Evolutionary conservation across 805 yeast species (phyloP).

Genomic region (Saccharomyces jurei): DNA sequence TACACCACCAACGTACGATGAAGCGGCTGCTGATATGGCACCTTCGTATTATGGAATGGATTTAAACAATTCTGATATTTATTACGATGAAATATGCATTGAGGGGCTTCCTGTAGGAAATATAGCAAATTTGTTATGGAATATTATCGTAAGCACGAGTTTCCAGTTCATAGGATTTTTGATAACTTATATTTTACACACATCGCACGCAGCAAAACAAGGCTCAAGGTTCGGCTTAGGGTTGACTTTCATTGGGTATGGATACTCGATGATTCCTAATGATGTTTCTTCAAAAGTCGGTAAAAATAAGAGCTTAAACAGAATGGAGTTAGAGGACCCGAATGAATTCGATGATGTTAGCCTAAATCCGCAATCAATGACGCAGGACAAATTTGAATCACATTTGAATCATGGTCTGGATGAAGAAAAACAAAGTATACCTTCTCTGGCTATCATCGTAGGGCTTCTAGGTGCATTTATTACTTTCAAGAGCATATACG

Average conservation of each 20-base stretch:
- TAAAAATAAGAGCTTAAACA: slow-evolving; percentile 25
- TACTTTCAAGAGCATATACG: slow-evolving; percentile 56
- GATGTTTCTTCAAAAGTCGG: slow-evolving; percentile 29
- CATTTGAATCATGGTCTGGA: slow-evolving; percentile 25
- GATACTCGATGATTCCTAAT: slow-evolving; percentile 47
- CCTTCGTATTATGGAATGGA: slow-evolving; percentile 96
- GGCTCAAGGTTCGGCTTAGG: slow-evolving; percentile 94
- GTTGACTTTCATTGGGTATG: slow-evolving; percentile 67
- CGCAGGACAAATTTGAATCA: slow-evolving; percentile 26
- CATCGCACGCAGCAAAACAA: slow-evolving; percentile 94
- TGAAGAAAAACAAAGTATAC: slow-evolving; percentile 32
- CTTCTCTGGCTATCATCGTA: slow-evolving; percentile 52
- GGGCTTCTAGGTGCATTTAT: slow-evolving; percentile 64
- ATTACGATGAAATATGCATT: slow-evolving; percentile 82
- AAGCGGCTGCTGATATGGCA: slow-evolving; percentile 86
- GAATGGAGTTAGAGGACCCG: slow-evolving; percentile 51
- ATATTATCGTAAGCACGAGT: slow-evolving; percentile 75
- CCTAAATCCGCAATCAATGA: slow-evolving; percentile 16
- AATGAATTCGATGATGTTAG: slow-evolving; percentile 41
- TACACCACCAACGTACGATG: slow-evolving; percentile 81
- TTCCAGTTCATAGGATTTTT: slow-evolving; percentile 92
- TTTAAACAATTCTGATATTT: slow-evolving; percentile 49
- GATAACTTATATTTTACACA: slow-evolving; percentile 81
- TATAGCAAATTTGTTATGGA: slow-evolving; percentile 84
- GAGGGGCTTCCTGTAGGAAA: slow-evolving; percentile 96